Evolutionary conservation across 495 filamentous ascomycete species (phyloP), one percentile per base, ranked within the genome.

Genomic region (Saxispiralis lemnorum): DNA sequence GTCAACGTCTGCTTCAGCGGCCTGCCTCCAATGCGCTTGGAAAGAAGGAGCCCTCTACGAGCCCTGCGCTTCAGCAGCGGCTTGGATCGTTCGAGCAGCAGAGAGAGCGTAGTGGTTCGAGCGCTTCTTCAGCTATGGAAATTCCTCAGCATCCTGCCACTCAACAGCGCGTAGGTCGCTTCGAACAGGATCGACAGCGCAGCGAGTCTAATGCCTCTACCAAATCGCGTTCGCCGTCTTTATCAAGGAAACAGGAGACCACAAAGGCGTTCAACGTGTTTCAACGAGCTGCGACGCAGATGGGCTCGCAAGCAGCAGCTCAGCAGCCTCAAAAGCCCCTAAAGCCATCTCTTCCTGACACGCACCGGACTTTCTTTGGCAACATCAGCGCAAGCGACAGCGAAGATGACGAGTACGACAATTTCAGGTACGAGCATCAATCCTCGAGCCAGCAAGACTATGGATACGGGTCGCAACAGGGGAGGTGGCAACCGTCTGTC

Each of bases 31-130:
- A 31, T 1, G 31, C 39, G 9, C 35, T 18, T 53, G 70, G 89
- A 61, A 81, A 83, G 41, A 72, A 81, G 55, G 80, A 77, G 17
- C 68, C 60, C 55, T 72, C 59, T 48, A 68, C 59, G 0, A 63
- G 58, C 31, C 58, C 55, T 28, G 62, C 52, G 11, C 30, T 59
- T 56, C 24, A 45, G 57, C 30, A 51, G 35, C 41, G 48, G 42
- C 56, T 50, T 28, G 19, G 41, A 15, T 41, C 38, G 4, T 34
- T 49, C 18, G 50, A 53, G 28, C 36, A 43, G 10, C 38, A 45
- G 6, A 32, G 46, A 9, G 37, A 45, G 16, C 41, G 37, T 1
- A 42, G 45, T 20, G 39, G 21, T 17, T 49, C 46, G 17, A 40
- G 30, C 28, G 38, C 14, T 14, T 30, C 21, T 9, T 21, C 31